Evolutionary conservation across 2,329 filamentous ascomycete genomes (phyloP).

Genomic region (Claviceps cyperi): DNA sequence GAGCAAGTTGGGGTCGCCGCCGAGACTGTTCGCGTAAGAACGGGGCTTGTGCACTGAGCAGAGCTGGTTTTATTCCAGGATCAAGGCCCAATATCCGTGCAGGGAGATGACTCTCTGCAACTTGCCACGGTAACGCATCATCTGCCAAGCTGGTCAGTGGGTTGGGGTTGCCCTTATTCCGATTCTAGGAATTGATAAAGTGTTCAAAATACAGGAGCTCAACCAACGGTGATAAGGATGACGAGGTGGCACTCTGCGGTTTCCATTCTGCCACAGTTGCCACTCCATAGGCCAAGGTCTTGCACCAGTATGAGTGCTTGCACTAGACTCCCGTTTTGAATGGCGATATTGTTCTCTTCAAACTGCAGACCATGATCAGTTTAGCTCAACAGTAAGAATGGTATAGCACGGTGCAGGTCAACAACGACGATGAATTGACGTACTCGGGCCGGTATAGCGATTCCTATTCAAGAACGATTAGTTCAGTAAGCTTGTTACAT

Average conservation of each 20-base stretch:
- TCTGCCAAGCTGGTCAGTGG: slow-evolving; percentile 18
- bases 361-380: slow-evolving; percentile 19
- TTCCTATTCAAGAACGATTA: slow-evolving; percentile 10
- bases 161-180: not conserved
- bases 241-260: slow-evolving; percentile 36
- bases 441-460: slow-evolving; percentile 18
- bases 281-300: slow-evolving; percentile 39
- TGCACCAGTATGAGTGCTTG: slow-evolving; percentile 34
- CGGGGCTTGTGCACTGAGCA: slow-evolving; percentile 33
- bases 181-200: not conserved
- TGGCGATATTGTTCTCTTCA: slow-evolving; percentile 32
- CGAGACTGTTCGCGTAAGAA: slow-evolving; percentile 27
- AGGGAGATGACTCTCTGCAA: slow-evolving; percentile 48
- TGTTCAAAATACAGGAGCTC: not conserved
- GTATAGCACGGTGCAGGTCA: not conserved
- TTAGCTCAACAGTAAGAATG: too few relatives aligned
- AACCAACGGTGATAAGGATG: slow-evolving; percentile 29
- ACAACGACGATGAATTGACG: not conserved
- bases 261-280: slow-evolving; percentile 40
- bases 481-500: not conserved
- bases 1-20: slow-evolving; percentile 28
- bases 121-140: slow-evolving; percentile 41
- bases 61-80: slow-evolving; percentile 52
- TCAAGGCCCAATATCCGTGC: slow-evolving; percentile 49
- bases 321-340: slow-evolving; percentile 32